These are phyloP conservation scores for Tolypocladium inflatum DNA, from an alignment of 2,329 filamentous ascomycete genomes.

Conservation along the genomic window DNA sequence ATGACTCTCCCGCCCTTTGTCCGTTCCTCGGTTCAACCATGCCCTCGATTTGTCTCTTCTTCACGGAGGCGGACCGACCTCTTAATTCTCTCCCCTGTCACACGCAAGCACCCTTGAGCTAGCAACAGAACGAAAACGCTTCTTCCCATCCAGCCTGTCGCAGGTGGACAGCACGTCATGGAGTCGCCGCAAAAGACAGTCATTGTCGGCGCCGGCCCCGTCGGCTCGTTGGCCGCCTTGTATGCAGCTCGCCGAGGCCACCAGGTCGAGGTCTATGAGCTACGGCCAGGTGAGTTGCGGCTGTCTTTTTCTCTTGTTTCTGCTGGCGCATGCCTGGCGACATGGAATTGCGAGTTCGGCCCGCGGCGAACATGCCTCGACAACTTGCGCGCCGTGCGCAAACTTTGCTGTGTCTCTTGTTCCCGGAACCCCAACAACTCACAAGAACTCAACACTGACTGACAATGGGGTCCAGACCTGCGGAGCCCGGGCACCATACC, in stretches of 20 bases:
- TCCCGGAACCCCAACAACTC: background rate
- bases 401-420: background rate
- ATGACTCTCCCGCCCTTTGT: background rate
- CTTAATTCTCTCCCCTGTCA: background rate
- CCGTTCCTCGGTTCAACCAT: background rate
- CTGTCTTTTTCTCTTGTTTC: no score
- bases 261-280: conserved; percentile 87
- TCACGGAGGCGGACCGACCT: background rate
- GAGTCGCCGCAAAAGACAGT: conserved; percentile 52
- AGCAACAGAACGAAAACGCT: background rate
- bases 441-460: background rate
- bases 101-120: background rate
- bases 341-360: background rate
- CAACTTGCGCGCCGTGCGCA: background rate
- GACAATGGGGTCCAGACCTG: conserved; percentile 53
- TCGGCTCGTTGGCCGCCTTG: conserved; percentile 82
- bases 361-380: background rate
- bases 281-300: conserved; percentile 67
- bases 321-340: background rate
- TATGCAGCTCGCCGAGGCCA: conserved; percentile 86
- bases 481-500: conserved; percentile 73
- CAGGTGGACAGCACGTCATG: background rate
- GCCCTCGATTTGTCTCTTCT: background rate
- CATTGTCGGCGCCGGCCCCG: conserved; percentile 85
- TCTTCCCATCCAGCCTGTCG: background rate